Percentiles rank a stretch among this genome's conserved stretches.
phyloP scores from a whole-genome alignment of 1,284 basidiomycete genomes.

The Earliella scabrosa region DNA sequence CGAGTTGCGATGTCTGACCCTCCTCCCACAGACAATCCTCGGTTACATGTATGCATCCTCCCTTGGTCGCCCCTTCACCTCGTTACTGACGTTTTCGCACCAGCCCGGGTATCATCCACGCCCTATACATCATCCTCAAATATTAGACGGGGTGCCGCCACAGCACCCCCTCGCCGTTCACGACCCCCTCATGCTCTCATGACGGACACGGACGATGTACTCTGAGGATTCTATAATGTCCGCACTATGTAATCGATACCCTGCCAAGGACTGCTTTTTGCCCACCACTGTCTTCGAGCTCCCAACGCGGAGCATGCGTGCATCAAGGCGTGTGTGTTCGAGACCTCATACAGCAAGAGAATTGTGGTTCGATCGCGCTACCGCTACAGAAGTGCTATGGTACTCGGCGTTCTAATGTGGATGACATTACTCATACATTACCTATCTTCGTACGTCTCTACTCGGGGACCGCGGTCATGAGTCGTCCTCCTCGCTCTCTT shows the following conservation, averaged over 20 bases:
- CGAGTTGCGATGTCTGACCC: slow-evolving; percentile 1
- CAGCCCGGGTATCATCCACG: slow-evolving; percentile 79
- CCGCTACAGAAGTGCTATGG: not conserved
- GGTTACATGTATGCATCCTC: slow-evolving; percentile 62
- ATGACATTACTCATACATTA: slow-evolving; percentile 3
- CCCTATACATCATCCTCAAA: slow-evolving; percentile 77
- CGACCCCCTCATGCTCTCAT: slow-evolving; percentile 15
- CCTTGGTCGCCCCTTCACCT: slow-evolving; percentile 5
- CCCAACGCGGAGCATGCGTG: not conserved
- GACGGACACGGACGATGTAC: slow-evolving; percentile 12
- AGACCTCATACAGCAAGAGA: not conserved
- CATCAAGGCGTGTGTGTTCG: not conserved
- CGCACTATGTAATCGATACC: slow-evolving; percentile 20
- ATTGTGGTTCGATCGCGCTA: not conserved
- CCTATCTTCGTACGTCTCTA: not conserved
- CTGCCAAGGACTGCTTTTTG: not conserved
- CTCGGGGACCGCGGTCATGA: not conserved
- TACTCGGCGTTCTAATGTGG: not conserved
- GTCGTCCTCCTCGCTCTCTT: slow-evolving; percentile 15
- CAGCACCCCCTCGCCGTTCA: slow-evolving; percentile 7
- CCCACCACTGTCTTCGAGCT: not conserved
- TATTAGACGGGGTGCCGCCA: slow-evolving; percentile 32
- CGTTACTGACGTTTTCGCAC: slow-evolving; percentile 18
- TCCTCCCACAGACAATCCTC: slow-evolving; percentile 51
- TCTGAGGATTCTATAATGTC: slow-evolving; percentile 15